Percentiles rank a stretch among this genome's conserved stretches.
These are phyloP conservation scores for Rhizomucor pusillus DNA, from an alignment of 371 early-diverging fungal genomes.

Conservation along the genomic window DNA sequence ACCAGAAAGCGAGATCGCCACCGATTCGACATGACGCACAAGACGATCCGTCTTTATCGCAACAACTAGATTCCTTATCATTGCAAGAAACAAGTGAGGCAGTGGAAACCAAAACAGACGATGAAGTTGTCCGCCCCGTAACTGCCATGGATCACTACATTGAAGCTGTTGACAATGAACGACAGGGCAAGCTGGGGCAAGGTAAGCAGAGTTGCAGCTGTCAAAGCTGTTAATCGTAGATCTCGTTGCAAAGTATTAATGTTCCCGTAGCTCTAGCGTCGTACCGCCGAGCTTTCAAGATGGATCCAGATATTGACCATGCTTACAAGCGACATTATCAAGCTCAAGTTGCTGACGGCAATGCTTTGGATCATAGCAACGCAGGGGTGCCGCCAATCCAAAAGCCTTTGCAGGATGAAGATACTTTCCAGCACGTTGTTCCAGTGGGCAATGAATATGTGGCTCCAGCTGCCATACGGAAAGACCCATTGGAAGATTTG, in stretches of 20 bases:
- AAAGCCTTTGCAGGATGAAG: conserved; percentile 7
- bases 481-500: conserved; percentile 29
- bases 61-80: conserved; percentile 9
- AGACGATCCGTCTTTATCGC: background rate
- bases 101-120: conserved; percentile 12
- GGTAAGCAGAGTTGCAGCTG: conserved; percentile 23
- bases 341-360: conserved; percentile 13
- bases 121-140: conserved; percentile 1
- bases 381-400: conserved; percentile 3
- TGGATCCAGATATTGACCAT: conserved; percentile 48
- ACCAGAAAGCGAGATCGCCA: background rate
- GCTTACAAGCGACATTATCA: conserved; percentile 41
- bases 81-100: conserved; percentile 1
- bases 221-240: background rate
- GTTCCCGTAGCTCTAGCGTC: conserved; percentile 37
- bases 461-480: conserved; percentile 19
- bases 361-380: no score
- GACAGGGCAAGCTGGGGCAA: conserved; percentile 49
- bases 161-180: conserved; percentile 45
- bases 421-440: conserved; percentile 34
- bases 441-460: conserved; percentile 38
- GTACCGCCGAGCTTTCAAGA: conserved; percentile 54
- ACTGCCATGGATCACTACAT: conserved; percentile 50
- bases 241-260: no score
- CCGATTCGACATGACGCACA: background rate